Percentiles rank a stretch among this genome's conserved stretches.
Evolutionary conservation across 306 rosid species (phyloP).

Genomic region (Trifolium subterraneum): DNA sequence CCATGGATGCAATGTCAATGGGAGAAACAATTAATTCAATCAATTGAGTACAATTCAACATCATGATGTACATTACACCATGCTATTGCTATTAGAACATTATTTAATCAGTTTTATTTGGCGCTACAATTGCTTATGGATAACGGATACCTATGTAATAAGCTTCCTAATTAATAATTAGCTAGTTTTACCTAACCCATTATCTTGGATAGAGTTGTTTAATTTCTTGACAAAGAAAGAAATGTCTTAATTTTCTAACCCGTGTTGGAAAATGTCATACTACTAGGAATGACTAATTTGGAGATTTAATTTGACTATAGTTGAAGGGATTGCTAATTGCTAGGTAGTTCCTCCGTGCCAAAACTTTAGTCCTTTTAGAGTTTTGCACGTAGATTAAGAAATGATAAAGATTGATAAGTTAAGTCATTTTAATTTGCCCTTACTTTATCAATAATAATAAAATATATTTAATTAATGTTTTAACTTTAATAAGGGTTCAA

Average conservation of each 20-base stretch:
- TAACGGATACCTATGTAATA: not conserved
- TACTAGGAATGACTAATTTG: not conserved
- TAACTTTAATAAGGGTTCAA: too few species aligned
- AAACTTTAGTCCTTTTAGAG: too few species aligned
- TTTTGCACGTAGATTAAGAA: too few species aligned
- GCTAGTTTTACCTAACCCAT: slow-evolving; percentile 8
- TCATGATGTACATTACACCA: slow-evolving; percentile 5
- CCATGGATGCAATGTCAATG: slow-evolving; percentile 38
- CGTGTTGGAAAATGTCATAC: slow-evolving; percentile 19
- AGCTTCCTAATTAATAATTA: not conserved
- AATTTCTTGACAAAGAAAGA: slow-evolving; percentile 6
- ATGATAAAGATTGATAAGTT: too few species aligned
- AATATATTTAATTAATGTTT: too few species aligned
- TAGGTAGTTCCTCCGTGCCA: too few species aligned
- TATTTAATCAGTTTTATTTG: not conserved
- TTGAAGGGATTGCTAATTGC: too few species aligned
- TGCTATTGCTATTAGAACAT: slow-evolving; percentile 13
- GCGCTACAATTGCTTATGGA: slow-evolving; percentile 4
- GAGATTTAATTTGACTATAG: slow-evolving; percentile 10
- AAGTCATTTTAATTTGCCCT: too few species aligned
- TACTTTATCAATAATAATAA: too few species aligned
- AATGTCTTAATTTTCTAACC: not conserved
- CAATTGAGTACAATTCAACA: slow-evolving; percentile 5
- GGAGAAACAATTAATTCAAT: slow-evolving; percentile 10
- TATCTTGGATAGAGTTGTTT: not conserved